Conservation (phyloP, 345 rosid genomes). For the Sisymbrium altissimum region DNA sequence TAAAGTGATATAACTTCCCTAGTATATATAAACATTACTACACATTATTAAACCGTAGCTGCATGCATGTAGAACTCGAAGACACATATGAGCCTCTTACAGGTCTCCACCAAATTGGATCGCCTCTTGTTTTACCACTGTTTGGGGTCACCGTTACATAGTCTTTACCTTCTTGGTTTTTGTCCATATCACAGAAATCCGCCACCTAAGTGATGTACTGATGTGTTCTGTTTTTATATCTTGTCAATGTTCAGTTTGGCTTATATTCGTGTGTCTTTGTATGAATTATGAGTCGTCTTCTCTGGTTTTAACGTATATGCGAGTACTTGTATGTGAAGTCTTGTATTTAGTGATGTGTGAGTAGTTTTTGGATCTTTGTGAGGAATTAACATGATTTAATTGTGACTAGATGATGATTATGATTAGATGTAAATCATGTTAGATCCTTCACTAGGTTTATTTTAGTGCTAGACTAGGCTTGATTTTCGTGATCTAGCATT, state of each 20-base stretch:
- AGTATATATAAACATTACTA: not conserved
- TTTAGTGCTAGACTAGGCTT: not conserved
- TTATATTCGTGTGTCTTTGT: not conserved
- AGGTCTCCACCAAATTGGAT: not conserved
- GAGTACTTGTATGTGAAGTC: not conserved
- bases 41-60: not conserved
- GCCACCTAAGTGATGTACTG: not conserved
- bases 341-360: not conserved
- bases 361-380: not conserved
- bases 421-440: not conserved
- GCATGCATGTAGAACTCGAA: not conserved
- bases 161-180: not conserved
- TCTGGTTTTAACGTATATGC: not conserved
- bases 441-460: not conserved
- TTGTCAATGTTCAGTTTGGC: not conserved
- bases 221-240: not conserved
- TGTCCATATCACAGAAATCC: not conserved
- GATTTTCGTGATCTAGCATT: not conserved
- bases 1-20: not conserved
- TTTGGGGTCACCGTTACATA: no score
- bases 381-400: not conserved
- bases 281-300: not conserved
- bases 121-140: no score
- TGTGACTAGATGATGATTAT: not conserved
- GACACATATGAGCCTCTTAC: not conserved